Base-by-base conservation (phyloP, 73 alveolate genomes). In the Paramecium biaurelia region DNA sequence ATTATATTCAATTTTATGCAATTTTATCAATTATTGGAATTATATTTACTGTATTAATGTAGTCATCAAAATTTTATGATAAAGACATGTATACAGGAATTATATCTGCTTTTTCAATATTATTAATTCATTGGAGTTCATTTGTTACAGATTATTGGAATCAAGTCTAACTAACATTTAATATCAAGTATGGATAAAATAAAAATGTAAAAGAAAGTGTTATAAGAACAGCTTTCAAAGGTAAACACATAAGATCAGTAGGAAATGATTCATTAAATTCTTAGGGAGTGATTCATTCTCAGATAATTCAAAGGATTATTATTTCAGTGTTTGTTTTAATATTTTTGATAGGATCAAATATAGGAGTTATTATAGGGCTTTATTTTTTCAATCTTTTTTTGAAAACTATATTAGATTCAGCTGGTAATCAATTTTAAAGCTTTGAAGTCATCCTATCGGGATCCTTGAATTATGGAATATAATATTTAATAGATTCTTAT, bases 251-350 rank as follows among this genome's bases (percentile, higher is more conserved):
- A 41, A 79, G 90, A 79, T 79, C 90, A 11, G 9, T 47, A 14
- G 90, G 43, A 79, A 79, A 38, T 47, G 90, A 79, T 43, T 20
- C 43, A 42, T 30, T 79, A 41, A 79, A 79, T 79, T 20, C 90
- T 8, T 8, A 42, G 6, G 90, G 12, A 14, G 14, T 14, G 2
- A 18, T 53, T 53, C 43, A 63, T 14, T 63, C 84, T 23, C 1
- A 26, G 21, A 42, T 79, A 4, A 37, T 41, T n/a, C 8, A 79
- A 28, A 41, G 20, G 76, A 79, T 45, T 2, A 2, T 18, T 24
- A 20, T 42, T 79, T 79, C 90, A 7, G 53, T 5, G 5, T 42
- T n/a, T 20, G 47, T 79, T 24, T 43, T 79, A 5, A 20, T 47
- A 24, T 47, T 79, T 38, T 14, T 79, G 9, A 38, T 47, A 12